These are phyloP conservation scores for Westerdykella sp. DNA, from an alignment of 2,329 filamentous ascomycete species.

Conservation along the genomic window DNA sequence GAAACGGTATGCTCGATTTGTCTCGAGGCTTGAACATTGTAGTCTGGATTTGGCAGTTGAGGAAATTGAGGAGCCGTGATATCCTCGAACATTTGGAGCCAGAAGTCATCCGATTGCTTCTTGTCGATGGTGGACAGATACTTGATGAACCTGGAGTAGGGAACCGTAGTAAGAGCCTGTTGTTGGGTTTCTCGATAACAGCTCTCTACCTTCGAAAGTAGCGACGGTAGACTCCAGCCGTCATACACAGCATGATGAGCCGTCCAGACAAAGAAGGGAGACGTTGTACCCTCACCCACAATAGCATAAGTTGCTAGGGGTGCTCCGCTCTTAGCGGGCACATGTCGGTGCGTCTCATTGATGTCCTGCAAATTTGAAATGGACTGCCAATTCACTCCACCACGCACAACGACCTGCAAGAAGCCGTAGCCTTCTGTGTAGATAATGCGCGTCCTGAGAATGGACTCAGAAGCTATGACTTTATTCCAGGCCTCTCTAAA, in stretches of 20 bases:
- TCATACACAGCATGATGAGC: constrained; percentile 36
- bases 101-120: constrained; percentile 24
- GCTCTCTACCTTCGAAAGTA: constrained; percentile 22
- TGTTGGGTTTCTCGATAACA: constrained; percentile 13
- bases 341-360: constrained; percentile 19
- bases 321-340: constrained; percentile 24
- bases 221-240: constrained; percentile 26
- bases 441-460: constrained; percentile 43
- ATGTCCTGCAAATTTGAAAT: constrained; percentile 18
- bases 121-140: constrained; percentile 23
- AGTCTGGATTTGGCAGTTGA: constrained; percentile 25
- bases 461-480: constrained; percentile 39
- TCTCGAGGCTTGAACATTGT: constrained; percentile 26
- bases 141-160: constrained; percentile 30
- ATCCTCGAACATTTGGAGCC: constrained; percentile 22
- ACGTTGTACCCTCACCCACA: constrained; percentile 13
- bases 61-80: constrained; percentile 27
- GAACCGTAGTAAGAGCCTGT: constrained; percentile 12
- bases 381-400: constrained; percentile 16
- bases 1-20: constrained; percentile 17
- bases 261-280: constrained; percentile 29
- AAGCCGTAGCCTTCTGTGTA: constrained; percentile 27
- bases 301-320: constrained; percentile 20
- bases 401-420: constrained; percentile 27
- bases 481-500: constrained; percentile 45